Percentiles rank a stretch among this genome's conserved stretches.
Conservation (phyloP, 192 early-diverging fungal species). For the Backusella luteola region DNA sequence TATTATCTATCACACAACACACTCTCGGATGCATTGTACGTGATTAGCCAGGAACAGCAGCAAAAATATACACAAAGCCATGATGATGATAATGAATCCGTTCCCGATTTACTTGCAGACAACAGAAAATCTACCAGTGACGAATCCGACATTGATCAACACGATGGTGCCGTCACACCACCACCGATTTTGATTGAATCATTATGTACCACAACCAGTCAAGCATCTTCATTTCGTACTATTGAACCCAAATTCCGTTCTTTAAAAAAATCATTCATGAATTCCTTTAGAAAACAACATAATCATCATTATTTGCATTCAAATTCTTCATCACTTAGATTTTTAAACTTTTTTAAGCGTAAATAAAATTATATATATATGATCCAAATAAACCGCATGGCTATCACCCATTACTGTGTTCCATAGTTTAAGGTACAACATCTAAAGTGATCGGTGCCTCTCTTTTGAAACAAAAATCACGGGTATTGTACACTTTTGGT, state of each 20-base stretch:
- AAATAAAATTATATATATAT: background rate
- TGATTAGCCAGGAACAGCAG: background rate
- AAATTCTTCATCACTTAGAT: background rate
- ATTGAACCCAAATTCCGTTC: constrained; percentile 5
- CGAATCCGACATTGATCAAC: constrained; percentile 1
- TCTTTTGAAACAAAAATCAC: constrained; percentile 1
- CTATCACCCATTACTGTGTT: background rate
- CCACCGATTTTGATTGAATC: background rate
- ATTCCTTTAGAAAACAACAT: background rate
- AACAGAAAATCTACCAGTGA: background rate
- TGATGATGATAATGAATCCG: background rate
- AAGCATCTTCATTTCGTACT: background rate
- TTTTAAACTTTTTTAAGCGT: constrained; percentile 11
- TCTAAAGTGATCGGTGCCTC: background rate
- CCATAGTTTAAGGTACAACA: background rate
- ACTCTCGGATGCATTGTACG: background rate
- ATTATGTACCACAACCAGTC: background rate
- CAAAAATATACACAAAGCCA: background rate
- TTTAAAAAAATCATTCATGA: constrained; percentile 9
- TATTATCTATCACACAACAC: constrained; percentile 3
- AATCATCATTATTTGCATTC: background rate
- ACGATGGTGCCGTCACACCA: background rate
- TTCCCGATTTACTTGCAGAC: constrained; percentile 8
- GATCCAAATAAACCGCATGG: background rate
- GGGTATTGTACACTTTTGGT: background rate